These are phyloP conservation scores for Colletotrichum orchidophilum DNA, from an alignment of 2,329 filamentous ascomycete genomes.

Conservation along the genomic window DNA sequence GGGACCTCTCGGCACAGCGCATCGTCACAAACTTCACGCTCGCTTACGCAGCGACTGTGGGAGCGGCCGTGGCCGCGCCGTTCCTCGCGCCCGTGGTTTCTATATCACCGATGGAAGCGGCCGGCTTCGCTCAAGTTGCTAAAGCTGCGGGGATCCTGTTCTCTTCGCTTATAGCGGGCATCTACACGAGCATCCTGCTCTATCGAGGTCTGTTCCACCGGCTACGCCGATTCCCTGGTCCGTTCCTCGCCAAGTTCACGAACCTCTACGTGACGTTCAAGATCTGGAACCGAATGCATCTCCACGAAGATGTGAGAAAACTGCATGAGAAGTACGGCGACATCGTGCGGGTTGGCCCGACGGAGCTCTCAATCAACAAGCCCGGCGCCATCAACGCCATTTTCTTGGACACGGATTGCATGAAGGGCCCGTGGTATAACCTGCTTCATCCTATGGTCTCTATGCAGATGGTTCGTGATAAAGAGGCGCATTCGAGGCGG, in stretches of 20 bases:
- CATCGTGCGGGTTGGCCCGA: slow-evolving; percentile 43
- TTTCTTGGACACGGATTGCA: slow-evolving; percentile 41
- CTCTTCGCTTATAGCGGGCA: slow-evolving; percentile 10
- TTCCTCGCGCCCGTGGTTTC: neutral
- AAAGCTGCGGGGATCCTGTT: neutral
- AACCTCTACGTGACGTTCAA: slow-evolving; percentile 36
- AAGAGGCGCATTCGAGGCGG: slow-evolving; percentile 41
- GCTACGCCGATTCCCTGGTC: slow-evolving; percentile 40
- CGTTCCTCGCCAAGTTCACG: slow-evolving; percentile 38
- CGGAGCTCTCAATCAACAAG: slow-evolving; percentile 43
- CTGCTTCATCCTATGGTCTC: slow-evolving; percentile 41
- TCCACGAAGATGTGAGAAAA: slow-evolving; percentile 38
- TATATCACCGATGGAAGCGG: neutral
- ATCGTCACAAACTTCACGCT: slow-evolving; percentile 6
- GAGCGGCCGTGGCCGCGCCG: neutral
- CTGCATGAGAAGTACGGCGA: slow-evolving; percentile 43
- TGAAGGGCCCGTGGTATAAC: slow-evolving; percentile 47
- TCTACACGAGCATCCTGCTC: slow-evolving; percentile 35
- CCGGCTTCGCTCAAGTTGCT: neutral
- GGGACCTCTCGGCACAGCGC: slow-evolving; percentile 35
- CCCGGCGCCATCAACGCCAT: slow-evolving; percentile 39
- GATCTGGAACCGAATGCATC: slow-evolving; percentile 35
- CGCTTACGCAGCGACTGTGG: neutral
- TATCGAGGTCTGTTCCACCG: slow-evolving; percentile 39
- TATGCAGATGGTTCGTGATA: slow-evolving; percentile 43